Base-by-base conservation (phyloP, 805 yeast genomes). In the Metschnikowia baotianmanensis region DNA sequence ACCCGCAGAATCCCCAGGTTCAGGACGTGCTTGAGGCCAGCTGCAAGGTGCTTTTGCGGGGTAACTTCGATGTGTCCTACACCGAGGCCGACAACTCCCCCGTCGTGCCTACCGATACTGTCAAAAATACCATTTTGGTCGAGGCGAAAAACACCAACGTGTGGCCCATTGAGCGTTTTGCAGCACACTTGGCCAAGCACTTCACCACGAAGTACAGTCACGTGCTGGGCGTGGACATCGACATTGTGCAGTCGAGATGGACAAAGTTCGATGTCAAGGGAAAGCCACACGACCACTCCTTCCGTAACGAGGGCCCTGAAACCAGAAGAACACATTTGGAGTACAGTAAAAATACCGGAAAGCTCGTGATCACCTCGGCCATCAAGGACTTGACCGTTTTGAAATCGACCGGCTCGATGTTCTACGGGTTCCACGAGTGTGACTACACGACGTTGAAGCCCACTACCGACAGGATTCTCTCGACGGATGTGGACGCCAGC, bases 91-190 rank as follows among this genome's bases (percentile, higher is more conserved):
- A 90, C 67, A 90, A 90, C 69, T 59, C 85, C 2, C 77, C 85
- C n/a, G 81, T 90, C 56, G 95, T 90, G 36, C 96, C 97, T 44
- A 90, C 97, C 7, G 96, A 89, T 64, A 87, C 96, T 1, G 89
- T 88, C 41, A 89, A 89, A 66, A 89, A 89, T 73, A 89, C 96
- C 37, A 79, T 86, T 49, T 73, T 85, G 59, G 74, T 90, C 24
- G 82, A 86, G 51, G 96, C 96, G 50, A 86, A 84, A 66, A 81
- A 76, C 57, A 74, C 78, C 36, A 86, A 88, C 48, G 91, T 85
- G 36, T 86, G 90, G 85, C 96, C 96, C 45, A 82, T 86, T 50
- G 97, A 90, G 73, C 74, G 83, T 42, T 90, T 87, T 63, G 96
- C 93, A 23, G 88, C 90, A 25, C 86, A 79, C 49, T 69, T 90